Percentiles rank a stretch among this genome's conserved stretches.
phyloP scores from a whole-genome alignment of 1,284 basidiomycete genomes.

The Schizophyllum amplum region DNA sequence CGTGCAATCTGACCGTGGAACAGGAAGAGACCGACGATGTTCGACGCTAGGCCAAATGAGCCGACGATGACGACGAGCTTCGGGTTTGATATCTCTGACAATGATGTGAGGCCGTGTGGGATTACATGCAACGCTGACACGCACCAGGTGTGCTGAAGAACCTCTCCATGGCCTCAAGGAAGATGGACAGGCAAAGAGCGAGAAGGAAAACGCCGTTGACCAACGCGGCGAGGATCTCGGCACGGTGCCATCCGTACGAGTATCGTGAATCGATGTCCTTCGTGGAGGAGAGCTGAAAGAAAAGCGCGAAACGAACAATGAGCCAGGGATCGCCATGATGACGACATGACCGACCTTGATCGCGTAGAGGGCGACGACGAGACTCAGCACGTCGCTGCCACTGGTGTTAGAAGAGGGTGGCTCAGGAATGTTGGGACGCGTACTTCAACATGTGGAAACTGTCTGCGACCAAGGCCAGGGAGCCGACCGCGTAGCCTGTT shows the following conservation, averaged over 20 bases:
- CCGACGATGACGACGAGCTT: constrained; percentile 89
- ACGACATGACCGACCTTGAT: constrained; percentile 61
- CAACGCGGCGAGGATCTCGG: constrained; percentile 94
- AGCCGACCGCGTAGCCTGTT: constrained; percentile 87
- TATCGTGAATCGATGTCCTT: constrained; percentile 54
- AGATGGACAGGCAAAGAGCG: constrained; percentile 95
- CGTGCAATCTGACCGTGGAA: constrained; percentile 73
- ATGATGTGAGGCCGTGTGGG: constrained; percentile 6
- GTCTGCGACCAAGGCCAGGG: constrained; percentile 92
- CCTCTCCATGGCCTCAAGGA: constrained; percentile 86
- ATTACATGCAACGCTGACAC: constrained; percentile 14
- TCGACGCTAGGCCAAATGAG: constrained; percentile 82
- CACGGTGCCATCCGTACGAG: constrained; percentile 96
- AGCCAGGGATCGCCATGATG: constrained; percentile 1
- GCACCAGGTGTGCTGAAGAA: constrained; percentile 80
- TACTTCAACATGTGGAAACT: constrained; percentile 98
- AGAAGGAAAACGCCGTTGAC: constrained; percentile 93
- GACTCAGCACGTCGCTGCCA: constrained; percentile 85
- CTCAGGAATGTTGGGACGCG: constrained; percentile 19
- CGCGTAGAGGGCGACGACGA: constrained; percentile 93
- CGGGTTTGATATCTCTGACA: constrained; percentile 85
- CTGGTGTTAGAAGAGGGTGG: constrained; percentile 8
- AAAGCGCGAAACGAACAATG: background rate
- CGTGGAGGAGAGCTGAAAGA: constrained; percentile 45
- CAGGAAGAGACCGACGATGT: constrained; percentile 88